Evolutionary conservation across 805 yeast species (phyloP).

Genomic region (Lipomyces lipofer): DNA sequence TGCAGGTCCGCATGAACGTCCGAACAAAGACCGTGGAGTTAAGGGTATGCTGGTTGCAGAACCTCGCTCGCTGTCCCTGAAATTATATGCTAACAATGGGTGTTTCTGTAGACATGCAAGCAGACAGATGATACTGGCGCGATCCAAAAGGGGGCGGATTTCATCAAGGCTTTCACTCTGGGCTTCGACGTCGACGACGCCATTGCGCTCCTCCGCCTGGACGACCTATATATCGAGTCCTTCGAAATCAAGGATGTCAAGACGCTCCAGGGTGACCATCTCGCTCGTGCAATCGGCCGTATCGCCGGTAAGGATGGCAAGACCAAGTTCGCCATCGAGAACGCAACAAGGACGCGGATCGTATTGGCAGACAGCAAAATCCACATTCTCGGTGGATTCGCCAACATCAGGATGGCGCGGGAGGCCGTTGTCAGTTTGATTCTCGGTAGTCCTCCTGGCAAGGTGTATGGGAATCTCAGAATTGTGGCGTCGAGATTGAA

Average conservation of each 20-base stretch:
- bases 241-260: slow-evolving; percentile 97
- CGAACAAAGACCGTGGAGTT: slow-evolving; percentile 85
- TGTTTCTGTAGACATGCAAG: slow-evolving; percentile 76
- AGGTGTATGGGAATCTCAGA: slow-evolving; percentile 95
- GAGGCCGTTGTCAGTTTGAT: slow-evolving; percentile 93
- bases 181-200: slow-evolving; percentile 98
- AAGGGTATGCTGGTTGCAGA: slow-evolving; percentile 10
- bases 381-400: slow-evolving; percentile 95
- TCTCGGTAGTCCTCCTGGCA: slow-evolving; percentile 97
- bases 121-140: slow-evolving; percentile 90
- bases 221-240: slow-evolving; percentile 94
- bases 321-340: slow-evolving; percentile 97
- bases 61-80: no score
- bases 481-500: slow-evolving; percentile 96
- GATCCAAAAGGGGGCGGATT: slow-evolving; percentile 96
- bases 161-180: slow-evolving; percentile 88
- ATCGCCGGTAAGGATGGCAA: slow-evolving; percentile 99
- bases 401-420: slow-evolving; percentile 98
- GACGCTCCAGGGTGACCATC: slow-evolving; percentile 92
- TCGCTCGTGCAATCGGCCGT: slow-evolving; percentile 98
- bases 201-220: slow-evolving; percentile 87
- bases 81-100: no score
- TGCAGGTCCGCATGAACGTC: slow-evolving; percentile 94
- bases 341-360: slow-evolving; percentile 96
- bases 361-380: slow-evolving; percentile 96